Conservation (phyloP, 768 basidiomycete species). For the Leccinum uliginosum region DNA sequence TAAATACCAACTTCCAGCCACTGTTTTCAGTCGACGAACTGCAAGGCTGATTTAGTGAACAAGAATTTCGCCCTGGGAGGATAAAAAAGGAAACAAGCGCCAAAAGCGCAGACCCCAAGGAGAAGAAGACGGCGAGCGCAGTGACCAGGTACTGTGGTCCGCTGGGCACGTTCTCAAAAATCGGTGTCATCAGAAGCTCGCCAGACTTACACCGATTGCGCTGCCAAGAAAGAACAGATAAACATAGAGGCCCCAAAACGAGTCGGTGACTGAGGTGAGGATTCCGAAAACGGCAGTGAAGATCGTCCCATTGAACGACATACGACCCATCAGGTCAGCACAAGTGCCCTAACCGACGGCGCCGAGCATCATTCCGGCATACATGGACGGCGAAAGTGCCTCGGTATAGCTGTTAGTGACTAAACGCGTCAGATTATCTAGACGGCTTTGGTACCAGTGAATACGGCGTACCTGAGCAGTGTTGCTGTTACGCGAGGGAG, state of each 20-base stretch:
- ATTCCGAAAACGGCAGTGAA: conserved; percentile 89
- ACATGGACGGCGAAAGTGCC: conserved; percentile 80
- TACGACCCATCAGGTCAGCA: conserved; percentile 87
- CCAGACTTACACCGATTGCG: conserved; percentile 76
- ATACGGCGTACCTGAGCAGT: conserved; percentile 60
- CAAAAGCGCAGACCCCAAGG: conserved; percentile 82
- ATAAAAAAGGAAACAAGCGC: conserved; percentile 76
- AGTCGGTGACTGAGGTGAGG: conserved; percentile 66
- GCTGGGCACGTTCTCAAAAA: conserved; percentile 89
- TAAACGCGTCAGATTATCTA: conserved; percentile 24
- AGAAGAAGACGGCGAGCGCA: conserved; percentile 90
- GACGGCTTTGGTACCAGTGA: not conserved
- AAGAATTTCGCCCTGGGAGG: conserved; percentile 75
- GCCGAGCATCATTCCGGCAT: conserved; percentile 97
- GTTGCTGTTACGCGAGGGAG: conserved; percentile 92
- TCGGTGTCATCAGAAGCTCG: conserved; percentile 11
- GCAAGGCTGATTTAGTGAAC: conserved; percentile 49
- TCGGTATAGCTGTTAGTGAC: conserved; percentile 79
- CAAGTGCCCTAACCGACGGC: conserved; percentile 90
- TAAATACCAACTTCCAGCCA: conserved; percentile 88
- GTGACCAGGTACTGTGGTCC: conserved; percentile 91
- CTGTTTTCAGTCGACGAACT: conserved; percentile 64
- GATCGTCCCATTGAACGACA: conserved; percentile 91
- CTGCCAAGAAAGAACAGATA: conserved; percentile 86
- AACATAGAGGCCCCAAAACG: conserved; percentile 66